Percentiles rank a stretch among this genome's conserved stretches.
Conservation (phyloP, 2,329 filamentous ascomycete genomes). For the Tolypocladium tropicale region DNA sequence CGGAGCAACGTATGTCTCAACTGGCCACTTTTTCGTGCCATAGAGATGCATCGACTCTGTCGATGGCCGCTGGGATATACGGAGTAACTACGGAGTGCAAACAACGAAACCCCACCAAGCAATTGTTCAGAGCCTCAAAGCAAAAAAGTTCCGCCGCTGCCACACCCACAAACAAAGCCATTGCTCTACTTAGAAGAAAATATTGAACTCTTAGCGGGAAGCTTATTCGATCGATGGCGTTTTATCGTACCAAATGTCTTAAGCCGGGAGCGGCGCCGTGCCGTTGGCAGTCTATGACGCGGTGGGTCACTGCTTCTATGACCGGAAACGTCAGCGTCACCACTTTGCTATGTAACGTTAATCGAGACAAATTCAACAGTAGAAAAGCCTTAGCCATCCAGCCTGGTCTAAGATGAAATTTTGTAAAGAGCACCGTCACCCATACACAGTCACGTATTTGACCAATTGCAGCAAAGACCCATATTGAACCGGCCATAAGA, state of each 20-base stretch:
- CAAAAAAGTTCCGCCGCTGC: not conserved
- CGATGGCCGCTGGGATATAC: no score
- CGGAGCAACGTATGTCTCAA: no score
- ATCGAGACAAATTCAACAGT: not conserved
- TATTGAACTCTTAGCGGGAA: not conserved
- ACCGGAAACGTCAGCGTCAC: constrained; percentile 4
- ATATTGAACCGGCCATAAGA: not conserved
- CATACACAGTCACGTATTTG: no score
- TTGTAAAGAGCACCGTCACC: not conserved
- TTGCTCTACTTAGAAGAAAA: not conserved
- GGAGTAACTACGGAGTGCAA: no score
- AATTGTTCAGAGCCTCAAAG: no score
- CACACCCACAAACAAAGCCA: not conserved
- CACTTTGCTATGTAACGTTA: not conserved
- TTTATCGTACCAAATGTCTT: not conserved
- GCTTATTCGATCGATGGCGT: not conserved
- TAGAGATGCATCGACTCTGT: no score
- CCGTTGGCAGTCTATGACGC: constrained; percentile 1
- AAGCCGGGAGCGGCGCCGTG: not conserved
- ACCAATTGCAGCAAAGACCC: not conserved
- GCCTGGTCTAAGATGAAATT: not conserved
- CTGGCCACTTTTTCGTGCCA: no score
- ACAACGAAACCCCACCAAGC: no score
- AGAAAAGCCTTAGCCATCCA: not conserved
- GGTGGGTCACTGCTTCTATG: not conserved